phyloP scores from a whole-genome alignment of 352 stramenopile genomes.

The Phytophthora idaei region DNA sequence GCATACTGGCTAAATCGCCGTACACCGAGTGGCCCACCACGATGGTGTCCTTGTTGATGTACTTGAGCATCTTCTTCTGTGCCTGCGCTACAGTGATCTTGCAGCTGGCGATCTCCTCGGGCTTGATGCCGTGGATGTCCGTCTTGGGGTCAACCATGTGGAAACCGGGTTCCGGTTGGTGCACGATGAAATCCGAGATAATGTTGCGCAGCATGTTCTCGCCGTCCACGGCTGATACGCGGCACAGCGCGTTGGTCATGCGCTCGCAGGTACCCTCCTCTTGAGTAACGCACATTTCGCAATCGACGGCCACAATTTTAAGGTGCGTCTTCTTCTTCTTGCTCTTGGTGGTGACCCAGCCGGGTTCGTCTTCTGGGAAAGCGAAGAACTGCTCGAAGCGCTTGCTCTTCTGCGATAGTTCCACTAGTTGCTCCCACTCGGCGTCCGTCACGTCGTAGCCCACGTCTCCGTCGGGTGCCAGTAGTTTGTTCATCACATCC shows the following conservation, averaged over 20 bases:
- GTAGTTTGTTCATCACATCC: conserved; percentile 71
- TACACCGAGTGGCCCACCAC: conserved; percentile 84
- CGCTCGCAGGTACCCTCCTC: conserved; percentile 27
- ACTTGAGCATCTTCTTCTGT: conserved; percentile 88
- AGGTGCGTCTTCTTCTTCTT: conserved; percentile 70
- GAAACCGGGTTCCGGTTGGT: conserved; percentile 70
- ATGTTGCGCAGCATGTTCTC: conserved; percentile 78
- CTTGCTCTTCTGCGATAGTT: conserved; percentile 62
- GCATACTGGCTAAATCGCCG: conserved; percentile 73
- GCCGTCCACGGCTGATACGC: conserved; percentile 82
- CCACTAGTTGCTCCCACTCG: conserved; percentile 77
- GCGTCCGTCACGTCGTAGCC: conserved; percentile 58
- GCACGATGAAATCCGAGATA: conserved; percentile 81
- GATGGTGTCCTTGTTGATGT: conserved; percentile 82
- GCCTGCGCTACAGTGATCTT: conserved; percentile 78
- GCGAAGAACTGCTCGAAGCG: conserved; percentile 65
- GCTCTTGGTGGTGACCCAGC: conserved; percentile 65
- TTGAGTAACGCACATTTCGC: conserved; percentile 86
- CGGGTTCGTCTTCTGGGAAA: conserved; percentile 46
- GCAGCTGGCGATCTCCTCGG: conserved; percentile 66
- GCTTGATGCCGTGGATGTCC: conserved; percentile 85
- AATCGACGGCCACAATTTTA: conserved; percentile 83
- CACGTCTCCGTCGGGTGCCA: conserved; percentile 50
- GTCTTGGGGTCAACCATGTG: conserved; percentile 80
- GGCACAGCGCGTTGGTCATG: conserved; percentile 70